Conservation (phyloP, 305 asterid species). For the Solanum hybrid region DNA sequence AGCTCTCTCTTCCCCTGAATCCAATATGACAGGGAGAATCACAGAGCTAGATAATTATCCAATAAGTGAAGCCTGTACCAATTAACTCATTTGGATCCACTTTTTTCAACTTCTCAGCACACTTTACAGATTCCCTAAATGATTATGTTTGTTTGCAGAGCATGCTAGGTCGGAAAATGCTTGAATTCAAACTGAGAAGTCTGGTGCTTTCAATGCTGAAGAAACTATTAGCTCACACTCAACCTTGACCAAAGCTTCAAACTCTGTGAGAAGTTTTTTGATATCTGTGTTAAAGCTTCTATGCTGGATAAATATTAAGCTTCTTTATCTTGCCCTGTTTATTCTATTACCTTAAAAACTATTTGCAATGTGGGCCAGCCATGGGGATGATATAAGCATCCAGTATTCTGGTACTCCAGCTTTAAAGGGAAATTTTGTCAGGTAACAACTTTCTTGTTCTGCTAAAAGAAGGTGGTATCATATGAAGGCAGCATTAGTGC, state of each 20-base stretch:
- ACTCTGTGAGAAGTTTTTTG: constrained; percentile 44
- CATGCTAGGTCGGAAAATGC: constrained; percentile 92
- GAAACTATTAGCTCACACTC: constrained; percentile 72
- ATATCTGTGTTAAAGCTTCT: constrained; percentile 7
- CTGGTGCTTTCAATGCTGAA: constrained; percentile 78
- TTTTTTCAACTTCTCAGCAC: background rate
- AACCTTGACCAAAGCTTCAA: constrained; percentile 80
- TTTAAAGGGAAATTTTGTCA: constrained; percentile 94
- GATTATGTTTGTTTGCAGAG: constrained; percentile 37
- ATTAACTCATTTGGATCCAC: background rate
- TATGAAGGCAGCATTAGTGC: background rate
- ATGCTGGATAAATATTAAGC: background rate
- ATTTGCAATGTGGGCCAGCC: constrained; percentile 94
- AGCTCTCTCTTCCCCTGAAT: constrained; percentile 32
- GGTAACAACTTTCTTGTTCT: constrained; percentile 32
- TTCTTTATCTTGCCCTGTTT: constrained; percentile 9
- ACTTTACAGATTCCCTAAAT: background rate
- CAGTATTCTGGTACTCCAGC: constrained; percentile 99
- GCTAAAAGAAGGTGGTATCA: background rate
- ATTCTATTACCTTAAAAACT: constrained; percentile 2
- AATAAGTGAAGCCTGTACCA: constrained; percentile 9
- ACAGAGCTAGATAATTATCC: constrained; percentile 37
- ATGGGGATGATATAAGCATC: constrained; percentile 95
- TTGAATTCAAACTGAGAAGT: constrained; percentile 87
- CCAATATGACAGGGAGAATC: constrained; percentile 31